Conservation (phyloP, 2,329 filamentous ascomycete species). For the Cladophialophora exuberans region DNA sequence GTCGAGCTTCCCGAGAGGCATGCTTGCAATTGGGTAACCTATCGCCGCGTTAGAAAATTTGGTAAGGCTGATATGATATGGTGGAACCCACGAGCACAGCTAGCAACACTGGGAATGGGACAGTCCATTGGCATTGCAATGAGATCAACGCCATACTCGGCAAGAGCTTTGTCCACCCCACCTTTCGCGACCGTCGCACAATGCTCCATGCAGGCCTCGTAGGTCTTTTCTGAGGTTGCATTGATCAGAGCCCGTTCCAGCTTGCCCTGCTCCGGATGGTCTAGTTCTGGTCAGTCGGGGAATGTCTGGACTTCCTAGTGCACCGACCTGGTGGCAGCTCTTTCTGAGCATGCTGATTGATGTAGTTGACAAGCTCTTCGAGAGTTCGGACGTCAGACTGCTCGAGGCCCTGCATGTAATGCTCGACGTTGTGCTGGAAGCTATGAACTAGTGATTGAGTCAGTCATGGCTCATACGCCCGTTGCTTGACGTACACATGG, state of each 20-base stretch:
- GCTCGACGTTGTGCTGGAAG: not conserved
- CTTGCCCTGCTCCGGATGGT: not conserved
- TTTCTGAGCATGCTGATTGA: conserved; percentile 1
- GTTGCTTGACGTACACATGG: no score
- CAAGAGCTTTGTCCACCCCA: no score
- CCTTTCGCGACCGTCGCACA: no score
- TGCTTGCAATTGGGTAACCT: conserved; percentile 25
- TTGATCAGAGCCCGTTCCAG: no score
- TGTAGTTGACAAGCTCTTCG: conserved; percentile 11
- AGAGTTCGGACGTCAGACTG: conserved; percentile 1
- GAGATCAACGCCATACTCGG: no score
- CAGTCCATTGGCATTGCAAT: no score
- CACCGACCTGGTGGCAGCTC: conserved; percentile 1
- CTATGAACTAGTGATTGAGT: not conserved
- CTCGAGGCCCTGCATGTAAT: not conserved
- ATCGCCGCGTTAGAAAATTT: conserved; percentile 1
- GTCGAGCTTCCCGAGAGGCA: conserved; percentile 24
- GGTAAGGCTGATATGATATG: no score
- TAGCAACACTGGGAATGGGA: no score
- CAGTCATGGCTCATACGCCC: no score
- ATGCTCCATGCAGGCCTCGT: no score
- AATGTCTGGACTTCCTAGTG: not conserved
- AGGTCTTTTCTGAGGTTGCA: no score
- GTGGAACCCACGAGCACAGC: no score
- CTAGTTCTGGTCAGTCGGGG: not conserved